phyloP scores from a whole-genome alignment of 2,329 filamentous ascomycete species.

The Xylaria digitata region DNA sequence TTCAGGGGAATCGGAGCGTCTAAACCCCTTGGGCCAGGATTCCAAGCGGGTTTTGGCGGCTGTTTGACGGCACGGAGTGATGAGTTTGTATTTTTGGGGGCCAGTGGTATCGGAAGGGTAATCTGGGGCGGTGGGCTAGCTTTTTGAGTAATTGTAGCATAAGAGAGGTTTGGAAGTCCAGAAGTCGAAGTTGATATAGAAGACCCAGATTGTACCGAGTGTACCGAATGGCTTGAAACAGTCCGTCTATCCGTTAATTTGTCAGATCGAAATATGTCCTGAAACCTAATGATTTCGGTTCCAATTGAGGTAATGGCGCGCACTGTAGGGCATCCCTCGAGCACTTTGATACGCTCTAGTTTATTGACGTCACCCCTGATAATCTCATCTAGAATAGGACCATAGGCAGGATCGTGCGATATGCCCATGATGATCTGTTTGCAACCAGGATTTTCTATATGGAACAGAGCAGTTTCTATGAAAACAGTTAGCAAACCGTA shows the following conservation, averaged over 20 bases:
- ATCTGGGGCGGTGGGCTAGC: slow-evolving; percentile 59
- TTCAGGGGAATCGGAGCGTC: slow-evolving; percentile 64
- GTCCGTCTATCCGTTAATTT: slow-evolving; percentile 58
- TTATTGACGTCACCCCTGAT: slow-evolving; percentile 58
- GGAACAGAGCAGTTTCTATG: slow-evolving; percentile 64
- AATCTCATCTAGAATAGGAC: slow-evolving; percentile 68
- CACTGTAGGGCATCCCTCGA: slow-evolving; percentile 65
- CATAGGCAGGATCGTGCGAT: slow-evolving; percentile 71
- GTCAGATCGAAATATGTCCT: slow-evolving; percentile 65
- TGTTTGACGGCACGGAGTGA: slow-evolving; percentile 44
- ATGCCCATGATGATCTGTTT: slow-evolving; percentile 70
- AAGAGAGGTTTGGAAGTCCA: slow-evolving; percentile 48
- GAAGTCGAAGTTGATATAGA: slow-evolving; percentile 42
- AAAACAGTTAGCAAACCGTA: slow-evolving; percentile 23
- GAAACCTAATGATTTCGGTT: slow-evolving; percentile 60
- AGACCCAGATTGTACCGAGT: slow-evolving; percentile 43
- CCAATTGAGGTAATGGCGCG: slow-evolving; percentile 61
- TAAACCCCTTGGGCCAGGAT: slow-evolving; percentile 64
- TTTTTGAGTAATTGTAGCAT: slow-evolving; percentile 56
- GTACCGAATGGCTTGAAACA: slow-evolving; percentile 38
- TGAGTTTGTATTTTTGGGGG: slow-evolving; percentile 48
- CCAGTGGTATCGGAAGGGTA: slow-evolving; percentile 54
- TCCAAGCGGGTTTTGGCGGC: slow-evolving; percentile 58
- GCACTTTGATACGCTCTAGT: slow-evolving; percentile 61
- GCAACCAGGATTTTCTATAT: slow-evolving; percentile 71